A percentile compares a stretch with the other conserved stretches of the same genome.
phyloP scores from a whole-genome alignment of 2,329 filamentous ascomycete species.

The Pyrenochaeta sp. region DNA sequence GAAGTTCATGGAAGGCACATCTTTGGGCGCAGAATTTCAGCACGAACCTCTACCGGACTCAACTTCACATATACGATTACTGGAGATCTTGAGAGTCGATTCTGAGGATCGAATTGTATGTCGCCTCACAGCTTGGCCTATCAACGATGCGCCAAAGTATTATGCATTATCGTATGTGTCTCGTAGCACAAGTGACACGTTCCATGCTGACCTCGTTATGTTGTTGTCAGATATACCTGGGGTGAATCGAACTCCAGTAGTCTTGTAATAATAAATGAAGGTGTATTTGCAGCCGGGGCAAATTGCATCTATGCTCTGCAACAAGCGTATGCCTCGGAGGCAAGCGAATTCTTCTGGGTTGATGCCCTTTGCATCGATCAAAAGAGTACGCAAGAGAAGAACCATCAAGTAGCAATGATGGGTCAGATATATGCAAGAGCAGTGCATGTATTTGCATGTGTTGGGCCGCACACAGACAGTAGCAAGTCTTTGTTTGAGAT shows the following conservation, averaged over 20 bases:
- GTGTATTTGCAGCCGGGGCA: not conserved
- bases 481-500: not conserved
- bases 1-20: too few species aligned
- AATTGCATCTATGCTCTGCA: constrained; percentile 7
- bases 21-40: too few species aligned
- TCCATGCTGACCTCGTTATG: too few species aligned
- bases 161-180: constrained; percentile 40
- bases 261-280: not conserved
- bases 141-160: constrained; percentile 31
- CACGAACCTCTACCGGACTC: constrained; percentile 3
- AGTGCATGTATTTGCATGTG: constrained; percentile 8
- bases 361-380: constrained; percentile 28
- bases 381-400: constrained; percentile 14
- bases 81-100: not conserved
- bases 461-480: constrained; percentile 4
- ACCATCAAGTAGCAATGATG: constrained; percentile 23
- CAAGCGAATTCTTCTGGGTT: constrained; percentile 8
- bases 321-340: not conserved
- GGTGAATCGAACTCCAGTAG: constrained; percentile 10
- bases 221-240: too few species aligned
- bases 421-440: constrained; percentile 8
- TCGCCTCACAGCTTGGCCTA: not conserved
- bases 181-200: too few species aligned
- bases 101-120: not conserved
- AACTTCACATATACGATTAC: constrained; percentile 1